Percentiles rank a stretch among this genome's conserved stretches.
Conservation (phyloP, 2,329 filamentous ascomycete species). For the Colletotrichum destructivum region DNA sequence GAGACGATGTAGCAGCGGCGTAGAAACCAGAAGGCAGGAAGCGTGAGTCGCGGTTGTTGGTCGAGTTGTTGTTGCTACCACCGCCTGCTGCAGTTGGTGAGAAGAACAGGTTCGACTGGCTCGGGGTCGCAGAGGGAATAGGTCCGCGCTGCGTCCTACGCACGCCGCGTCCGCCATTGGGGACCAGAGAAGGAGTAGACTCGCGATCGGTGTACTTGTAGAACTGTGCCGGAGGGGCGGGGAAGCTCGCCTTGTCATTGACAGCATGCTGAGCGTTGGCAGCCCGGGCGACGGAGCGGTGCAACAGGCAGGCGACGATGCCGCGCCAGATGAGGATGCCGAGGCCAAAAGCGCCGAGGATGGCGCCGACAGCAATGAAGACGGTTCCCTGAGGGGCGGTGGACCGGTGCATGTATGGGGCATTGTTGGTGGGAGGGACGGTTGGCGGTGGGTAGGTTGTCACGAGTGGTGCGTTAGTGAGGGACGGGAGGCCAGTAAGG, state of each 20-base stretch:
- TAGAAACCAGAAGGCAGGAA: slow-evolving; percentile 96
- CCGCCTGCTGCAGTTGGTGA: slow-evolving; percentile 86
- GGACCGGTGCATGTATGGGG: slow-evolving; percentile 93
- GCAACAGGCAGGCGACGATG: slow-evolving; percentile 90
- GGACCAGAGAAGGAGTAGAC: slow-evolving; percentile 67
- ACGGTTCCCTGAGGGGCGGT: slow-evolving; percentile 91
- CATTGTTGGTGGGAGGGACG: slow-evolving; percentile 86
- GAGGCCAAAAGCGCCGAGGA: slow-evolving; percentile 85
- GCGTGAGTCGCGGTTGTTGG: slow-evolving; percentile 73
- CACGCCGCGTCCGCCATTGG: slow-evolving; percentile 64
- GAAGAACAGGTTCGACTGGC: slow-evolving; percentile 87
- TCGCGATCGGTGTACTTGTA: slow-evolving; percentile 76
- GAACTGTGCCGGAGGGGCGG: slow-evolving; percentile 70
- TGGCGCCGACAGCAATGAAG: slow-evolving; percentile 94
- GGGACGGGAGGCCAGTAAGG: slow-evolving; percentile 57
- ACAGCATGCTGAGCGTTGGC: slow-evolving; percentile 80
- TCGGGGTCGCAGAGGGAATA: slow-evolving; percentile 70
- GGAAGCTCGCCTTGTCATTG: slow-evolving; percentile 79
- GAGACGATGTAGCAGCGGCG: slow-evolving; percentile 74
- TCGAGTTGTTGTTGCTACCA: slow-evolving; percentile 67
- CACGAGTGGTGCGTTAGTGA: slow-evolving; percentile 57
- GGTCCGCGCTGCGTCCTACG: slow-evolving; percentile 68
- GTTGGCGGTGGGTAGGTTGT: slow-evolving; percentile 78
- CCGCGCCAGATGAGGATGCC: slow-evolving; percentile 91
- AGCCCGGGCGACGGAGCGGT: slow-evolving; percentile 90